Evolutionary conservation across 2,329 filamentous ascomycete species (phyloP).

Genomic region (Graphilbum sp.): DNA sequence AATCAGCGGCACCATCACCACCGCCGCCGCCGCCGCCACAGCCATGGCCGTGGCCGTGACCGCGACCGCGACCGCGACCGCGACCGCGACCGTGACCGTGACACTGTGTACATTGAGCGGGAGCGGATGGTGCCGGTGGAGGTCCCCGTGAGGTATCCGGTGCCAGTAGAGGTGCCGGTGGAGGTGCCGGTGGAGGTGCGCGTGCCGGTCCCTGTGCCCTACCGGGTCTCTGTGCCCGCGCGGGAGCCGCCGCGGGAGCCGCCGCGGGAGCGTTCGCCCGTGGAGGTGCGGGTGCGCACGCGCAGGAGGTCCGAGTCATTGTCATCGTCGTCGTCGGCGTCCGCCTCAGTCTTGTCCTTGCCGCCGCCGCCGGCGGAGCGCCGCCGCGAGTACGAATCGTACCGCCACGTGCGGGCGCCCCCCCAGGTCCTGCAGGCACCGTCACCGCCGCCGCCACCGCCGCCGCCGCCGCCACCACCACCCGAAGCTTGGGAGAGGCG

Average conservation of each 20-base stretch:
- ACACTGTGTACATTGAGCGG: constrained; percentile 13
- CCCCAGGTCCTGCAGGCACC: constrained; percentile 15
- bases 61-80: no score
- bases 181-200: not conserved
- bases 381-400: constrained; percentile 27
- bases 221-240: not conserved
- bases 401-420: constrained; percentile 28
- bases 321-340: no score
- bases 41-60: no score
- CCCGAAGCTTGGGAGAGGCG: no score
- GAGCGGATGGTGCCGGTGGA: constrained; percentile 27
- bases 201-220: constrained; percentile 5
- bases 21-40: not conserved
- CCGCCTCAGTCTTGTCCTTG: no score
- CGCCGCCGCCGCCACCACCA: no score
- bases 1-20: not conserved
- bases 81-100: no score
- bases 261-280: constrained; percentile 15
- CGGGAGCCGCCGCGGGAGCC: constrained; percentile 6
- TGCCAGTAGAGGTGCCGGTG: not conserved
- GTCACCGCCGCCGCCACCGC: constrained; percentile 15
- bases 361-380: no score
- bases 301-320: no score
- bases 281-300: not conserved
- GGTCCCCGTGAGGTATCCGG: not conserved